phyloP scores from a whole-genome alignment of 129 eudicot species.

The Apium graveolens region DNA sequence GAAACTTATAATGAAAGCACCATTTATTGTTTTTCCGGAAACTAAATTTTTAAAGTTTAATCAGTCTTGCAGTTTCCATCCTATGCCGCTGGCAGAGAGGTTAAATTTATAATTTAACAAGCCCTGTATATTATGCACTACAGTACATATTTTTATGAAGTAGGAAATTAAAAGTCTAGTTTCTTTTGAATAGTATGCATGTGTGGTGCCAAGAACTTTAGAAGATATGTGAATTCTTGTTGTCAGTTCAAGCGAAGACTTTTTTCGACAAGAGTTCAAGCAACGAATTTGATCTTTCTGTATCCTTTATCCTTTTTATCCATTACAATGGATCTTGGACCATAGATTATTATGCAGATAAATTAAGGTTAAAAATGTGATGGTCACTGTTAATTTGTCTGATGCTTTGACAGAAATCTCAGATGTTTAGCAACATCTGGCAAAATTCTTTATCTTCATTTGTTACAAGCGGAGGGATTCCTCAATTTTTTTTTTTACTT shows the following conservation, averaged over 20 bases:
- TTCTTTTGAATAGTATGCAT: not conserved
- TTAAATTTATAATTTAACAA: too few species aligned
- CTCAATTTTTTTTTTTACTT: not conserved
- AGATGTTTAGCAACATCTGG: not conserved
- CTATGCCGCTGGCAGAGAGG: not conserved
- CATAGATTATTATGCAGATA: not conserved
- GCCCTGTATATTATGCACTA: not conserved
- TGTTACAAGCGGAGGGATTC: not conserved
- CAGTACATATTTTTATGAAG: too few species aligned
- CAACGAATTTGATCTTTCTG: not conserved
- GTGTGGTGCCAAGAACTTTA: not conserved
- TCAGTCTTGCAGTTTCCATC: not conserved
- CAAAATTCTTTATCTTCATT: not conserved
- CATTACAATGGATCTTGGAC: too few species aligned
- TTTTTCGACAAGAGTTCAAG: too few species aligned
- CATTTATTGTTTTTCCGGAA: not conserved
- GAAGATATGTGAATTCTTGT: not conserved
- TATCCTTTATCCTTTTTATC: not conserved
- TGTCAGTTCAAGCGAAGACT: not conserved
- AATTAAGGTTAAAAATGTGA: not conserved
- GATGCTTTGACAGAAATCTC: not conserved
- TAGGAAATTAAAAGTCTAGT: too few species aligned
- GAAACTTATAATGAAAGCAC: not conserved
- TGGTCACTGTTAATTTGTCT: not conserved
- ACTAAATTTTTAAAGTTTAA: too few species aligned